Conservation (phyloP, 768 basidiomycete species). For the Gelatoporia subvermispora region DNA sequence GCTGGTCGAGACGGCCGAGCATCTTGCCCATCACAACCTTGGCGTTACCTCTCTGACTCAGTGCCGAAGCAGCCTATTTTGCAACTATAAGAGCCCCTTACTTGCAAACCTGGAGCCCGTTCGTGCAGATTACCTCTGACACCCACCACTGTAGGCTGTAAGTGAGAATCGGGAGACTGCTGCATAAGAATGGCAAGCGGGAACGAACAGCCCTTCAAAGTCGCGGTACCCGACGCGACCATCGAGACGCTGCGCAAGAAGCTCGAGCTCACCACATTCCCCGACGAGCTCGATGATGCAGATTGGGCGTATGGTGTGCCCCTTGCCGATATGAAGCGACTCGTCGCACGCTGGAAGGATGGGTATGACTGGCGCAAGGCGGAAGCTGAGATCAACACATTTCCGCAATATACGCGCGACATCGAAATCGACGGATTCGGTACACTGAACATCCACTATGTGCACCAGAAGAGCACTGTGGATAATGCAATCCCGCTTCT, state of each 20-base stretch:
- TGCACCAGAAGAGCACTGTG: slow-evolving; percentile 30
- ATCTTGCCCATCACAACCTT: too few species aligned
- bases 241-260: slow-evolving; percentile 14
- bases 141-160: too few species aligned
- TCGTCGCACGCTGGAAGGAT: slow-evolving; percentile 45
- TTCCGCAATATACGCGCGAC: slow-evolving; percentile 54
- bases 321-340: slow-evolving; percentile 41
- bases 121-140: too few species aligned
- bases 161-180: too few species aligned
- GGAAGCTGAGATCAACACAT: slow-evolving; percentile 49
- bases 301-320: slow-evolving; percentile 31
- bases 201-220: slow-evolving; percentile 16
- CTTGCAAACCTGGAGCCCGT: too few species aligned
- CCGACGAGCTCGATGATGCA: slow-evolving; percentile 17
- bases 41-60: too few species aligned
- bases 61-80: too few species aligned
- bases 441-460: slow-evolving; percentile 50
- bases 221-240: slow-evolving; percentile 14
- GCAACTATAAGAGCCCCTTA: too few species aligned
- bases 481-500: slow-evolving; percentile 50
- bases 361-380: slow-evolving; percentile 54
- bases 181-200: background rate
- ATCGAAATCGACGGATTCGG: slow-evolving; percentile 45
- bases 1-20: too few species aligned
- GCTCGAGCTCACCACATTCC: slow-evolving; percentile 17